Evolutionary conservation across 306 rosid genomes (phyloP).

Genomic region (Rosa multiflora): DNA sequence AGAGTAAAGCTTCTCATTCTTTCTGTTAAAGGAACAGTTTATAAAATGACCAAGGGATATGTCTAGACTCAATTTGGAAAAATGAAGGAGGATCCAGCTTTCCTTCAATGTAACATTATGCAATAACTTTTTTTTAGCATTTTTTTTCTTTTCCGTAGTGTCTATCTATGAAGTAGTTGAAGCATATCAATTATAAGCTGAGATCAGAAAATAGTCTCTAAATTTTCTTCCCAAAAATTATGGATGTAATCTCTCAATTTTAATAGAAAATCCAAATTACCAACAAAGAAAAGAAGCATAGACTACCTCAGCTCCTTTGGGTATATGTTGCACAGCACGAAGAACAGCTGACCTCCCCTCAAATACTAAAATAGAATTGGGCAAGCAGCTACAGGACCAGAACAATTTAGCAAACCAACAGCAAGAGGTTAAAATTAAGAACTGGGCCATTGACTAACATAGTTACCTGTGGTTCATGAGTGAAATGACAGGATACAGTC

Average conservation of each 20-base stretch:
- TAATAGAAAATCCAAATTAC: conserved; percentile 1
- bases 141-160: background rate
- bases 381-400: conserved; percentile 56
- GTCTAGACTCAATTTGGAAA: background rate
- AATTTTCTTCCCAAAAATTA: background rate
- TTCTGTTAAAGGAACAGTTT: background rate
- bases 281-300: conserved; percentile 6
- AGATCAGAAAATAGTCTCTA: background rate
- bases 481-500: conserved; percentile 81
- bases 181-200: background rate
- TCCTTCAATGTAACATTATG: background rate
- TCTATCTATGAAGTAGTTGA: background rate
- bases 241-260: conserved; percentile 13
- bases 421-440: conserved; percentile 19
- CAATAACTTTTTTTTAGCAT: background rate
- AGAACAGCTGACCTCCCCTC: conserved; percentile 72
- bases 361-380: conserved; percentile 76
- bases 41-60: background rate
- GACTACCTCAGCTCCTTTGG: conserved; percentile 71
- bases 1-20: background rate
- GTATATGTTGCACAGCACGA: conserved; percentile 72
- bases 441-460: conserved; percentile 6
- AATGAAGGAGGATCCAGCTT: background rate
- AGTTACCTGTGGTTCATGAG: conserved; percentile 86
- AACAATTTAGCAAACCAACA: conserved; percentile 34